Percentiles rank a stretch among this genome's conserved stretches.
Conservation (phyloP, 1,284 basidiomycete genomes). For the Leccinum pseudoinsigne region DNA sequence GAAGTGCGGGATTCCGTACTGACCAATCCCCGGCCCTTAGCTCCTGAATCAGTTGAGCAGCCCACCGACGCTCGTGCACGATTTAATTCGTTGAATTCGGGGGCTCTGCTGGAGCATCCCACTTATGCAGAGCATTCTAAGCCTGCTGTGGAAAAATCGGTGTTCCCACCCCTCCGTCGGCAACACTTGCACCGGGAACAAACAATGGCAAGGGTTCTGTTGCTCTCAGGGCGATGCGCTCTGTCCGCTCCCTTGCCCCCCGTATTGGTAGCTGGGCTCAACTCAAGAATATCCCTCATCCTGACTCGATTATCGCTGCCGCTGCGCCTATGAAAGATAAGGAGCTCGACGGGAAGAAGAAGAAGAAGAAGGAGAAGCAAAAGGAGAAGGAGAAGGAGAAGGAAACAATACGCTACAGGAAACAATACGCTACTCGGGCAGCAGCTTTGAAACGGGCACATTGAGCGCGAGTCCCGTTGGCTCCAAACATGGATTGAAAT, state of each 20-base stretch:
- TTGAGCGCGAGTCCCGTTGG: slow-evolving; percentile 43
- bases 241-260: slow-evolving; percentile 63
- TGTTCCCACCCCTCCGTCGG: slow-evolving; percentile 23
- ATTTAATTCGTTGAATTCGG: slow-evolving; percentile 66
- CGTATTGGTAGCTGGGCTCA: slow-evolving; percentile 71
- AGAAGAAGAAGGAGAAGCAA: slow-evolving; percentile 25
- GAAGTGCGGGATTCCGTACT: slow-evolving; percentile 10
- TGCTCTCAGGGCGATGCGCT: slow-evolving; percentile 74
- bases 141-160: slow-evolving; percentile 9
- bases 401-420: slow-evolving; percentile 4
- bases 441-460: slow-evolving; percentile 64
- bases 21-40: slow-evolving; percentile 34
- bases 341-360: slow-evolving; percentile 37
- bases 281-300: slow-evolving; percentile 41
- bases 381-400: slow-evolving; percentile 29
- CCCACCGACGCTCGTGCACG: slow-evolving; percentile 41
- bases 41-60: slow-evolving; percentile 42
- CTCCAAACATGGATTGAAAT: slow-evolving; percentile 30
- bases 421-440: slow-evolving; percentile 49
- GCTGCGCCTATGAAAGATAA: slow-evolving; percentile 31
- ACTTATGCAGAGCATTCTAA: slow-evolving; percentile 10
- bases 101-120: slow-evolving; percentile 43
- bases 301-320: slow-evolving; percentile 30
- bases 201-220: slow-evolving; percentile 50
- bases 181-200: slow-evolving; percentile 19